Base-by-base conservation (phyloP, 805 yeast species). In the Candida silvicultrix region DNA sequence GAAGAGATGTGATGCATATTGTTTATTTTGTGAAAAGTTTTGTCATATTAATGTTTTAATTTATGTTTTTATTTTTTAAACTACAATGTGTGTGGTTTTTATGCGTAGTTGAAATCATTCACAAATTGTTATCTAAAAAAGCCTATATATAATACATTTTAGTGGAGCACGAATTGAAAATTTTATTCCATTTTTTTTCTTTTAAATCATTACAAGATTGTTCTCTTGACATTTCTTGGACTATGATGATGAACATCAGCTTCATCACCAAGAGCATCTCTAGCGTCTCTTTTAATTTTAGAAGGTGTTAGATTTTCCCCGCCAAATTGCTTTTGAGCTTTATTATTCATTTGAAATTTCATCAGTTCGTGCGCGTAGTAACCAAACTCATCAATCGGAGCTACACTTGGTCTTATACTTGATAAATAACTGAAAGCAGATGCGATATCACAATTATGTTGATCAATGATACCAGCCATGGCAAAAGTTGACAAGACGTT, bases 341-440 rank as follows among this genome's bases (percentile, higher is more conserved):
- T 58, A 40, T 47, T 46, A 3, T 42, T 36, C 8, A 49, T 35
- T 35, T 55, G 48, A 40, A 56, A 56, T 42, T 56, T 59, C 3
- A 52, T 40, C 15, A 59, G 36, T 41, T 59, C 62, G 38, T 45
- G 46, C 2, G 57, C 52, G 40, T 49, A 53, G 45, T 52, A 55
- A 1, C 60, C 58, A 42, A 45, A 38, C 34, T 54, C 53, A 22
- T 54, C 60, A 36, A 58, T 55, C 15, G 51, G 58, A 15, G 47
- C 45, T 1, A 54, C 46, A 16, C 55, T 51, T 19, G 64, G 60
- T 55, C 63, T 58, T 25, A 59, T 52, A 4, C 58, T 50, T 42
- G 53, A 54, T 41, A 59, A 39, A 37, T 58, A 59, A 9, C 47
- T 41, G 38, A 52, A 58, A 23, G 57, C 53, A 23, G 53, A 43